Evolutionary conservation across 208 protist genomes (phyloP), one percentile per base, ranked within the genome.

Genomic region (Acanthamoeba lugdunensis): DNA sequence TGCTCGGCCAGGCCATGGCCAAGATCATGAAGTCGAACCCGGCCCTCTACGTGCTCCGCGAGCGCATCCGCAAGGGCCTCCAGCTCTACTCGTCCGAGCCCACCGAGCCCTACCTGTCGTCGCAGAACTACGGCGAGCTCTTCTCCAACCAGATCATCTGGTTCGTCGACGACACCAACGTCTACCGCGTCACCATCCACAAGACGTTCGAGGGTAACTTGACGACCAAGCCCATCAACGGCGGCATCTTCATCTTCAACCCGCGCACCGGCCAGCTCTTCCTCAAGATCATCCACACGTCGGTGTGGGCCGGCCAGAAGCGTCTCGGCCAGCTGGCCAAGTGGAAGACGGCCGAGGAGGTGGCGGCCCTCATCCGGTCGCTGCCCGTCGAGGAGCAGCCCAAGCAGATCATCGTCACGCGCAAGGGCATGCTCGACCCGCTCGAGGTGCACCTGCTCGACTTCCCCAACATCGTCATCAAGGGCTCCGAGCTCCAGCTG

Each of bases 391-490:
- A 99, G 96, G 99, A 99, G 97, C 98, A 99, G 95, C 99, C 99
- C 2, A 98, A 99, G 95, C 99, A 99, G 96, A 99, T 99, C 93
- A 99, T 99, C 94, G 99, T 99, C 30, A 99, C 99, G 8, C 97
- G 99, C 94, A 99, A 99, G 94, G 98, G 98, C 93, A 99, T 99
- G 96, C 97, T 99, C 21, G 98, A 99, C 95, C 98, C 98, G 65
- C 95, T 99, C 5, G 98, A 99, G 93, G 97, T 98, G 6, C 95
- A 97, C 92, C 21, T 96, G 16, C 87, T 96, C 21, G 99, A 99
- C 95, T 99, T 99, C 96, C 99, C 99, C 33, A 99, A 99, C 97
- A 99, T 99, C 94, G 98, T 99, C 82, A 99, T 99, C 96, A 99
- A 99, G 96, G 98, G 99, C 73, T 98, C 97, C 94, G 99, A 99